Evolutionary conservation across 345 rosid genomes (phyloP).

Genomic region (thale cress (Arabidopsis thaliana)): TAIR10.1 NC_003074.8:19554001-19554500

Average conservation of each 20-base stretch:
- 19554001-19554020: constrained; percentile 93
- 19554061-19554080: constrained; percentile 61
- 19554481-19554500: constrained; percentile 46
- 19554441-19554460: constrained; percentile 90
- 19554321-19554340: constrained; percentile 84
- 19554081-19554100: constrained; percentile 52
- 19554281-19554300: constrained; percentile 91
- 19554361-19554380: constrained; percentile 74
- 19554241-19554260: constrained; percentile 93
- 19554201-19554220: constrained; percentile 91
- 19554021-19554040: constrained; percentile 70
- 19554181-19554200: constrained; percentile 80
- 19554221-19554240: constrained; percentile 87
- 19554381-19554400: constrained; percentile 83
- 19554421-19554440: constrained; percentile 96
- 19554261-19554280: constrained; percentile 84
- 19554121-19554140: constrained; percentile 74
- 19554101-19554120: constrained; percentile 78
- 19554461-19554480: constrained; percentile 50
- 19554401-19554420: constrained; percentile 96
- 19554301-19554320: constrained; percentile 76
- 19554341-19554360: constrained; percentile 74
- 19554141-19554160: constrained; percentile 84
- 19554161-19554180: constrained; percentile 90
- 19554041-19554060: constrained; percentile 87